Percentiles rank a stretch among this genome's conserved stretches.
Evolutionary conservation across 306 rosid species (phyloP).

Genomic region (Cicer arietinum): DNA sequence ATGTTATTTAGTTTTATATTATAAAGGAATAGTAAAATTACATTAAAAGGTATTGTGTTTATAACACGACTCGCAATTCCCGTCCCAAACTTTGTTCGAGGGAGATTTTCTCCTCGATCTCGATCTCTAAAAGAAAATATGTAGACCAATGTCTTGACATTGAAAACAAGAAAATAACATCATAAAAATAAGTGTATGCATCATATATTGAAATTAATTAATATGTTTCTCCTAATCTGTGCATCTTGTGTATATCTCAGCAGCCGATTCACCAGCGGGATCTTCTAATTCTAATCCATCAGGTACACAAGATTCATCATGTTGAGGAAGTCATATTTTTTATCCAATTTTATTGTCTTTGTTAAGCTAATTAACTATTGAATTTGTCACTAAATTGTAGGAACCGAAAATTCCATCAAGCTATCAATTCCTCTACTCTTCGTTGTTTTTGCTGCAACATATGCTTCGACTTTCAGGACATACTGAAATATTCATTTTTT

Average conservation of each 20-base stretch:
- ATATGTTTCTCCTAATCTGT: constrained; percentile 10
- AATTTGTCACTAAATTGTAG: constrained; percentile 45
- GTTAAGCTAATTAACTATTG: neutral
- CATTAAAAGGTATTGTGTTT: no score
- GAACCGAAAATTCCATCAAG: constrained; percentile 60
- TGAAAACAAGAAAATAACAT: no score
- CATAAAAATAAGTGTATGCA: no score
- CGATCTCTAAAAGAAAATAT: no score
- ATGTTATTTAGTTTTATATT: no score
- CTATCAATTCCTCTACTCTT: constrained; percentile 57
- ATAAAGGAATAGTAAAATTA: no score
- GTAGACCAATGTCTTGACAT: no score
- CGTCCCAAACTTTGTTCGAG: no score
- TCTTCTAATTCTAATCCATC: constrained; percentile 66
- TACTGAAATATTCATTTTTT: constrained; percentile 50
- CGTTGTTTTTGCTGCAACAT: constrained; percentile 56
- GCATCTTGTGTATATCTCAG: constrained; percentile 22
- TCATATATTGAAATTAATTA: neutral
- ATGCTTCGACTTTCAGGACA: constrained; percentile 47
- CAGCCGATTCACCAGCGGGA: constrained; percentile 62
- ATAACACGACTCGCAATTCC: no score
- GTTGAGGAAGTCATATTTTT: neutral
- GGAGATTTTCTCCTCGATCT: no score
- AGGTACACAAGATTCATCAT: constrained; percentile 50
- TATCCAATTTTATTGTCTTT: neutral